Percentiles rank a stretch among this genome's conserved stretches.
These are phyloP conservation scores for Sergeia podlipaevii DNA, from an alignment of 208 protist genomes.

Conservation along the genomic window DNA sequence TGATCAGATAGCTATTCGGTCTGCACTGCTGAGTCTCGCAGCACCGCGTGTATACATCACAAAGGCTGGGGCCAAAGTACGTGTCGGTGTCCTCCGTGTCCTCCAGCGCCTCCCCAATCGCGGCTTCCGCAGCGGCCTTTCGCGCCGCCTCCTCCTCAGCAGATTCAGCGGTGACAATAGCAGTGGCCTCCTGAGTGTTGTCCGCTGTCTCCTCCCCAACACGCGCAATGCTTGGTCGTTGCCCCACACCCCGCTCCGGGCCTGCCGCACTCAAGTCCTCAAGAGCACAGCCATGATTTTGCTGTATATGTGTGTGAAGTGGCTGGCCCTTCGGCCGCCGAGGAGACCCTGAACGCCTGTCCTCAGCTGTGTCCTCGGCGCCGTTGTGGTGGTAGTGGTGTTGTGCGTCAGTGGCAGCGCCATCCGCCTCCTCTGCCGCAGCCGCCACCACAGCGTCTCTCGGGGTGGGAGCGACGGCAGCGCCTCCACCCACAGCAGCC, in stretches of 20 bases:
- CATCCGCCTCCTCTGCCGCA: background rate
- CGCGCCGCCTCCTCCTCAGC: background rate
- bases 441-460: background rate
- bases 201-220: background rate
- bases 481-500: slow-evolving; percentile 10
- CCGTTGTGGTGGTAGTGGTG: background rate
- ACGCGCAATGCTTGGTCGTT: no score
- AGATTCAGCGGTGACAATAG: background rate
- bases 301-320: no score
- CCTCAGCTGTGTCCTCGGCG: background rate
- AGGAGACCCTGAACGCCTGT: no score
- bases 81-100: slow-evolving; percentile 40
- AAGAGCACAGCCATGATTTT: no score
- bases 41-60: slow-evolving; percentile 78
- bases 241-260: no score
- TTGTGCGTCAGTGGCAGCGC: background rate
- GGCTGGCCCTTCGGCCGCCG: background rate
- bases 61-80: slow-evolving; percentile 61
- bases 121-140: slow-evolving; percentile 7
- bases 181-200: background rate
- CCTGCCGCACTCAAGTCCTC: no score
- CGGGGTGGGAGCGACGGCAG: background rate
- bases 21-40: slow-evolving; percentile 76
- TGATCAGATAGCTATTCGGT: slow-evolving; percentile 87
- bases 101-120: slow-evolving; percentile 26